Base-by-base conservation (phyloP, 2,329 filamentous ascomycete genomes). In the Acephala macrosclerotiorum region DNA sequence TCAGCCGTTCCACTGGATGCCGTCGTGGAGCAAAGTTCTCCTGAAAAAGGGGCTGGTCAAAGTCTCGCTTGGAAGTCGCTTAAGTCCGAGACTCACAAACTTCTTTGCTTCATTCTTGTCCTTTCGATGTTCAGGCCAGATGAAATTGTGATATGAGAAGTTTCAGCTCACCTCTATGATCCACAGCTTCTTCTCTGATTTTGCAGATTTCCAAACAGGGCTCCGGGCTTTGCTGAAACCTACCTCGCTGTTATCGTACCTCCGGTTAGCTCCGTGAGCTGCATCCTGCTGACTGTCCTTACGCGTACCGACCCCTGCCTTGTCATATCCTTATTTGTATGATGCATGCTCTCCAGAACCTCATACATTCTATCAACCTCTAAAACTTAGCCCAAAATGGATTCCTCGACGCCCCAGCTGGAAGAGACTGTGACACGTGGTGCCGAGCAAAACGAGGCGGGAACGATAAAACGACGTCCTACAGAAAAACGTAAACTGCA, bases 401-500 rank as follows among this genome's bases (percentile, higher is more conserved):
- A 35, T 1, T 36, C 55, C 20, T 57, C 55, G 11, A 36, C 33
- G 18, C n/a, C 55, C 4, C 35, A 5, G 9, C n/a, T 26, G 1
- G 51, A 57, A 36, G 55, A 35, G 38, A 16, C 9, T 3, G 12
- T 8, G 1, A 40, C 4, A 4, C 3, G 20, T 25, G 47, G 47
- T 25, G n/a, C 20, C 3, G 29, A 36, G 4, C 29, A 36, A 18
- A 25, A 26, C 20, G 55, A 38, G 9, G 8, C 29, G 3, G 33
- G n/a, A 5, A 38, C 29, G 6, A 57, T 38, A 16, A 60, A 51
- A 38, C 49, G 42, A 49, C 38, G 58, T 35, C 58, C 29, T 14
- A 47, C 58, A 18, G 60, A 63, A 22, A 63, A 58, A 22, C 51
- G 60, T 6, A 58, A 45, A 38, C 22, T 63, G 8, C 60, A 63